Evolutionary conservation across 495 filamentous ascomycete species (phyloP).

Genomic region (Opeltia flavorubescens): DNA sequence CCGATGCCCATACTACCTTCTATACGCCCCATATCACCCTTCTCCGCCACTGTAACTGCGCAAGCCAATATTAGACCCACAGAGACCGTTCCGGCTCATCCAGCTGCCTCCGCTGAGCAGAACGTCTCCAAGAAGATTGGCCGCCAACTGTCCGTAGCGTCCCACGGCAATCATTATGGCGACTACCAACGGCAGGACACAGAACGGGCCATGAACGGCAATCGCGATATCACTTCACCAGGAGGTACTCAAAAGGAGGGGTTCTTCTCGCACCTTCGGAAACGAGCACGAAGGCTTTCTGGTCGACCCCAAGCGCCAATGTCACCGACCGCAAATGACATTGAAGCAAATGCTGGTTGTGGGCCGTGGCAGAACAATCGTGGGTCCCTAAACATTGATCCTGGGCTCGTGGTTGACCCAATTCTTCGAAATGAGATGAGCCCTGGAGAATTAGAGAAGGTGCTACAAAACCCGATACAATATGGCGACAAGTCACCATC

Average conservation of each 20-base stretch:
- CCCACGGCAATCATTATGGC: constrained; percentile 77
- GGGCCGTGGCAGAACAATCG: constrained; percentile 74
- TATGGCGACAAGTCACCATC: constrained; percentile 40
- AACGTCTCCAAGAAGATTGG: constrained; percentile 85
- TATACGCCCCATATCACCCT: constrained; percentile 83
- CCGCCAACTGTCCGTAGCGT: constrained; percentile 87
- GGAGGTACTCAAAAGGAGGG: constrained; percentile 69
- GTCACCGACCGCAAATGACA: constrained; percentile 62
- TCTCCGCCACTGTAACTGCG: constrained; percentile 84
- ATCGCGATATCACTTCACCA: constrained; percentile 48
- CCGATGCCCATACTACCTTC: constrained; percentile 97
- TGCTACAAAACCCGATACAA: constrained; percentile 56
- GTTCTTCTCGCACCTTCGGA: constrained; percentile 95
- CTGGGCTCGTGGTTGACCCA: constrained; percentile 31
- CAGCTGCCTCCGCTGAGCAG: constrained; percentile 34
- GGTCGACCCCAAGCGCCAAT: constrained; percentile 69
- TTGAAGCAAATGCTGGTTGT: constrained; percentile 85
- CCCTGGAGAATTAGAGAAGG: constrained; percentile 62
- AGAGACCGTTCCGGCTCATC: constrained; percentile 24
- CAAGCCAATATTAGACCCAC: constrained; percentile 48
- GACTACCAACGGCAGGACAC: constrained; percentile 84
- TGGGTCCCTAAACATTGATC: constrained; percentile 71
- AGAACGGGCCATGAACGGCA: constrained; percentile 80
- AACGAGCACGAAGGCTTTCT: constrained; percentile 83
- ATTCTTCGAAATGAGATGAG: constrained; percentile 36